A percentile compares a stretch with the other conserved stretches of the same genome.
Evolutionary conservation across 2,329 filamentous ascomycete genomes (phyloP).

Genomic region (Arthrobotrys conoides): DNA sequence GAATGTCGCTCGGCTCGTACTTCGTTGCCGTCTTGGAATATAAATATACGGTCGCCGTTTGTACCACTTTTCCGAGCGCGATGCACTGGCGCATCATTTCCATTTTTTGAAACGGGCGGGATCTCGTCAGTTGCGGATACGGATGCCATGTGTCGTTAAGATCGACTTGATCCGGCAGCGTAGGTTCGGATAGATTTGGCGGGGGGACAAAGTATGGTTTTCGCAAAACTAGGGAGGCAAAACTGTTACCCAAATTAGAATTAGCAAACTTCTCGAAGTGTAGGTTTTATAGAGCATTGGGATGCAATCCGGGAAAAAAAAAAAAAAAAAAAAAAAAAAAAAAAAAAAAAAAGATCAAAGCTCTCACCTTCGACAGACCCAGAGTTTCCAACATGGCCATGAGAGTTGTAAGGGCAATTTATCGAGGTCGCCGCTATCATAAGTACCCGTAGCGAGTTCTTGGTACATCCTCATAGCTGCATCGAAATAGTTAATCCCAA

Average conservation of each 20-base stretch:
- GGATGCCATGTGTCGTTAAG: constrained; percentile 53
- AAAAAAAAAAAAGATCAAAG: neutral
- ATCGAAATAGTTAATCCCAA: constrained; percentile 36
- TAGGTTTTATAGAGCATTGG: no score
- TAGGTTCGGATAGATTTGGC: constrained; percentile 46
- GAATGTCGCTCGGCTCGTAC: constrained; percentile 10
- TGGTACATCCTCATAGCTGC: constrained; percentile 38
- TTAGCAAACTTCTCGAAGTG: constrained; percentile 10
- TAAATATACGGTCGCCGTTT: constrained; percentile 32
- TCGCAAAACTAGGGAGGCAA: constrained; percentile 39
- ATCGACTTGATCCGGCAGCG: constrained; percentile 39
- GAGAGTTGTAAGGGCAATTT: constrained; percentile 2
- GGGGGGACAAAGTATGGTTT: constrained; percentile 32
- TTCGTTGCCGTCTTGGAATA: constrained; percentile 34
- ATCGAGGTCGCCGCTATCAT: neutral
- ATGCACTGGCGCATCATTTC: constrained; percentile 35
- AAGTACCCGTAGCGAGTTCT: neutral
- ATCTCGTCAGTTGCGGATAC: constrained; percentile 48
- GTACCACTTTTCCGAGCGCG: constrained; percentile 30
- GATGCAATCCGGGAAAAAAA: no score
- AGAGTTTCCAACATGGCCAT: constrained; percentile 57
- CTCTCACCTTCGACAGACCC: constrained; percentile 39
- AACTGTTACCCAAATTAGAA: constrained; percentile 30
- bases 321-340: neutral
- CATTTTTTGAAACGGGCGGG: constrained; percentile 24